Base-by-base conservation (phyloP, 345 rosid species). In the Eutrema heterophyllum region DNA sequence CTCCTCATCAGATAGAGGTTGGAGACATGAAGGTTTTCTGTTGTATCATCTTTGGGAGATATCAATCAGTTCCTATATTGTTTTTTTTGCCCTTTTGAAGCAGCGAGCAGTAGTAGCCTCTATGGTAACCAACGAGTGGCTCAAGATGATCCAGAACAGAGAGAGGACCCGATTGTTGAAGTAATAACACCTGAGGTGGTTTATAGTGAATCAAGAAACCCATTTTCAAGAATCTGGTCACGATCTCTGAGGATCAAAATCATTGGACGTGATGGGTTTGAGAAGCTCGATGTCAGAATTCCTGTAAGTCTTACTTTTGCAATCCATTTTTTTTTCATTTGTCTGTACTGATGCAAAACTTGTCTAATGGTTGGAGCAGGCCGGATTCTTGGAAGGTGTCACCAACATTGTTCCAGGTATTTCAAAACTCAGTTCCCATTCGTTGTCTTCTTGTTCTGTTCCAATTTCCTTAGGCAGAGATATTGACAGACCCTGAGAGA, bases 371-470 rank as follows among this genome's bases (percentile, higher is more conserved):
- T 57, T 64, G 59, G 53, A 49, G 7, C 89, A 94, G 97, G 95
- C 98, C 1, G 98, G 98, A 55, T 89, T 88, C 73, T 70, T 94
- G 84, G 96, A 91, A 50, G 97, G 91, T 29, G 75, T 94, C 71
- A 88, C 98, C 65, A 88, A 89, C 72, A 85, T 94, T 41, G 97
- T 94, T 62, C 96, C 96, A 70, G 98, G 98, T 93, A 85, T n/a
- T 16, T 44, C 26, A 14, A 66, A 33, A 29, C 56, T 41, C 4
- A 6, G 24, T 63, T 30, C 53, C 8, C 7, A n/a, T 64, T 63
- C 39, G 39, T 29, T 15, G 33, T 67, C 49, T 45, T 50, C 7
- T 48, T 70, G 2, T 48, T 58, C 30, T 15, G 56, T 32, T 59
- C 38, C 48, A 5, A n/a, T 35, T 63, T 39, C 45, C 14, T 14